These are phyloP conservation scores for Termitomyces sp. DNA, from an alignment of 768 basidiomycete species.

Conservation along the genomic window DNA sequence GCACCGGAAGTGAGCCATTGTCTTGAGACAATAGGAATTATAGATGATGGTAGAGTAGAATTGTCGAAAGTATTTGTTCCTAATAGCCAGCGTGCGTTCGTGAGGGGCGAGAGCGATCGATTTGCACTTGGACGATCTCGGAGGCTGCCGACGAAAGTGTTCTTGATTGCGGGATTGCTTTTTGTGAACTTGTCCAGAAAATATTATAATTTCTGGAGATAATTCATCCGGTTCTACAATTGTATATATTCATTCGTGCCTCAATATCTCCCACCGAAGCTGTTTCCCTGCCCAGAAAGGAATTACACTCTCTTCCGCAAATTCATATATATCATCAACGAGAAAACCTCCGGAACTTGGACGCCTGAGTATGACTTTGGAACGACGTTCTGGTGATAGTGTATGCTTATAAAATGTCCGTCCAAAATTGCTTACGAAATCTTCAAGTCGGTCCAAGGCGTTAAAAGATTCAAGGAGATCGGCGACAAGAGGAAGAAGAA, in stretches of 20 bases:
- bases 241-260: background rate
- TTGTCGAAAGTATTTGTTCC: background rate
- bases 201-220: background rate
- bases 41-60: background rate
- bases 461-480: conserved; percentile 84
- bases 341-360: conserved; percentile 25
- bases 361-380: conserved; percentile 38
- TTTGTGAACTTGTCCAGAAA: background rate
- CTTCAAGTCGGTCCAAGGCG: conserved; percentile 75
- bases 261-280: conserved; percentile 63
- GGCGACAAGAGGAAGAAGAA: conserved; percentile 85
- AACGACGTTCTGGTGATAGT: conserved; percentile 20
- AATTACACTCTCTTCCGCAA: conserved; percentile 49
- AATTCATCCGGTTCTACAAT: background rate
- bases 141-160: background rate
- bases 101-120: conserved; percentile 4
- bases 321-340: conserved; percentile 44
- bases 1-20: conserved; percentile 10
- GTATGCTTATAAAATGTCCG: conserved; percentile 67
- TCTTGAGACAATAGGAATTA: background rate
- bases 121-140: background rate
- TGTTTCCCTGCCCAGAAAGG: conserved; percentile 88
- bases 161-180: too few species aligned
- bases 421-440: conserved; percentile 76
- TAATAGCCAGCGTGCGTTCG: conserved; percentile 2